Evolutionary conservation across 2,329 filamentous ascomycete species (phyloP).

Genomic region (Arthroderma sp.): DNA sequence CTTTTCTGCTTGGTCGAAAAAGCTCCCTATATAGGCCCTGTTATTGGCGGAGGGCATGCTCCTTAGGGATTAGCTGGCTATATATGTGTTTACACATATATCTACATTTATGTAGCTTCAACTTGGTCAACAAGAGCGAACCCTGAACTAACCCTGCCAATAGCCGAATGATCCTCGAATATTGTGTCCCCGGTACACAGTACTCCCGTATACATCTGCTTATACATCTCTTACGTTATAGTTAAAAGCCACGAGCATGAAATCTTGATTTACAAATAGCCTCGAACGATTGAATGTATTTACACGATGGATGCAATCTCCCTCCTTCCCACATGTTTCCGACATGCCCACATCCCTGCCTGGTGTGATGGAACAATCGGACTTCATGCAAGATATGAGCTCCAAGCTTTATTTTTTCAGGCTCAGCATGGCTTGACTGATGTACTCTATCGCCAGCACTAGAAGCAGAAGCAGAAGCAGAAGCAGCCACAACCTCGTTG

Average conservation of each 20-base stretch:
- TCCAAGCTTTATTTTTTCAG: neutral
- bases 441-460: no score
- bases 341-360: neutral
- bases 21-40: neutral
- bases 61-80: neutral
- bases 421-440: no score
- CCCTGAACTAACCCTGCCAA: neutral
- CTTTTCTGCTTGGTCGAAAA: neutral
- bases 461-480: no score
- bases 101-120: neutral
- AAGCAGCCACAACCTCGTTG: neutral
- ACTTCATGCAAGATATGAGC: conserved; percentile 3
- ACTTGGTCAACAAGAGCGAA: neutral
- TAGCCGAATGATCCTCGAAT: neutral
- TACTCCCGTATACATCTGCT: neutral
- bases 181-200: neutral
- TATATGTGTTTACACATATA: neutral
- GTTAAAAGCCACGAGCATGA: neutral
- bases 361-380: conserved; percentile 1
- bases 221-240: neutral
- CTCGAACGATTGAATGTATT: neutral
- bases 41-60: neutral
- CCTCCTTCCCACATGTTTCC: neutral
- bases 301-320: neutral
- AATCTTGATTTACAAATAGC: conserved; percentile 3